These are phyloP conservation scores for Backusella westeae DNA, from an alignment of 192 early-diverging fungal species.

Conservation along the genomic window DNA sequence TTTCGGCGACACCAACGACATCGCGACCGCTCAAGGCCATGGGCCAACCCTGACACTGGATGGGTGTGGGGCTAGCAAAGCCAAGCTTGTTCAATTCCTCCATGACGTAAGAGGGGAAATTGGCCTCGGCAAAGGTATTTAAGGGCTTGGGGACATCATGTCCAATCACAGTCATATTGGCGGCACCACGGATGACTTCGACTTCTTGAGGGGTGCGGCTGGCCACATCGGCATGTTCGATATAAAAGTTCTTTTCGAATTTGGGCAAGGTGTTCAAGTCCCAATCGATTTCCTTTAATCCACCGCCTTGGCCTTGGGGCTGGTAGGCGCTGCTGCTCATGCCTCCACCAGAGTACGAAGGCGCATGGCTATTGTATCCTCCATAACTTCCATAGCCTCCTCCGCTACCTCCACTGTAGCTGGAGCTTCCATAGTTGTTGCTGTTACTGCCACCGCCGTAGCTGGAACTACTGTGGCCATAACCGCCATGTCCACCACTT, in stretches of 20 bases:
- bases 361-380: neutral
- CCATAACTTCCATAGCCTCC: constrained; percentile 35
- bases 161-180: constrained; percentile 86
- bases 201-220: constrained; percentile 69
- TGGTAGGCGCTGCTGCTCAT: neutral
- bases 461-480: constrained; percentile 19
- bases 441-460: constrained; percentile 16
- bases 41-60: constrained; percentile 98
- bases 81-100: constrained; percentile 82
- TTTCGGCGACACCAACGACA: constrained; percentile 88
- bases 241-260: constrained; percentile 98
- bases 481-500: constrained; percentile 33
- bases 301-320: constrained; percentile 43
- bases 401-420: constrained; percentile 36
- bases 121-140: constrained; percentile 84
- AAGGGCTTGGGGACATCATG: constrained; percentile 89
- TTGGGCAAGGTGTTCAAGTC: constrained; percentile 61
- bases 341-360: neutral
- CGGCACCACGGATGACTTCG: constrained; percentile 68
- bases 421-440: constrained; percentile 20
- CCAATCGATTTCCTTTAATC: constrained; percentile 65
- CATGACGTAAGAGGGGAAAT: constrained; percentile 91
- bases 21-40: constrained; percentile 96
- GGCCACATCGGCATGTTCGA: constrained; percentile 74
- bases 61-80: constrained; percentile 87